phyloP scores from a whole-genome alignment of 2,329 filamentous ascomycete species.

The Ascochyta pisi region DNA sequence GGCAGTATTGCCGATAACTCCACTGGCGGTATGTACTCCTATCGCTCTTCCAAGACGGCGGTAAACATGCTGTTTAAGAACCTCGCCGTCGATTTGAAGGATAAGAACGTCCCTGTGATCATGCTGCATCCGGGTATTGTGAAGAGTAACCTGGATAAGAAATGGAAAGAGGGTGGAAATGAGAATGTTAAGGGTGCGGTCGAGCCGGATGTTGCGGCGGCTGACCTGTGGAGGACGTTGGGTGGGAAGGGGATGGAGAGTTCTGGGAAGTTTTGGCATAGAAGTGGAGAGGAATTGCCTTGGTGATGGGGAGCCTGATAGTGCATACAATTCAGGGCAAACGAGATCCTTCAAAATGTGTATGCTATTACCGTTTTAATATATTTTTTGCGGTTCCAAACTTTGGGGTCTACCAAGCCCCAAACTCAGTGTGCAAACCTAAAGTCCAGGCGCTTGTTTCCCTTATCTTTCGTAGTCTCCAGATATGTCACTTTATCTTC shows the following conservation, averaged over 20 bases:
- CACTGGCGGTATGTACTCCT: conserved; percentile 53
- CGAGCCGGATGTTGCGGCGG: conserved; percentile 54
- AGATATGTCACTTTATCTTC: conserved; percentile 47
- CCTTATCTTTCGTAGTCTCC: conserved; percentile 45
- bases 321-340: neutral
- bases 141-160: conserved; percentile 35
- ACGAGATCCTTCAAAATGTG: neutral
- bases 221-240: conserved; percentile 53
- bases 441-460: conserved; percentile 48
- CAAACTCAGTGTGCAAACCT: conserved; percentile 38
- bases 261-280: conserved; percentile 55
- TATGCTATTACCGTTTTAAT: neutral
- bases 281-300: conserved; percentile 53
- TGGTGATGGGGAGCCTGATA: conserved; percentile 41
- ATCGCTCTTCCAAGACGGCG: conserved; percentile 54
- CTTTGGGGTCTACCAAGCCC: neutral
- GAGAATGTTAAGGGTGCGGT: conserved; percentile 48
- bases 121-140: conserved; percentile 56
- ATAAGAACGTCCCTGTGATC: conserved; percentile 50
- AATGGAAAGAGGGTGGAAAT: conserved; percentile 35
- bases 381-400: neutral
- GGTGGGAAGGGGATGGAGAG: conserved; percentile 50
- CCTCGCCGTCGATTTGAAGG: conserved; percentile 52
- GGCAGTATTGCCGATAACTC: conserved; percentile 54
- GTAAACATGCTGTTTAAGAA: conserved; percentile 55